Evolutionary conservation across 2,329 filamentous ascomycete genomes (phyloP).

Genomic region (Conoideocrella luteorostrata): DNA sequence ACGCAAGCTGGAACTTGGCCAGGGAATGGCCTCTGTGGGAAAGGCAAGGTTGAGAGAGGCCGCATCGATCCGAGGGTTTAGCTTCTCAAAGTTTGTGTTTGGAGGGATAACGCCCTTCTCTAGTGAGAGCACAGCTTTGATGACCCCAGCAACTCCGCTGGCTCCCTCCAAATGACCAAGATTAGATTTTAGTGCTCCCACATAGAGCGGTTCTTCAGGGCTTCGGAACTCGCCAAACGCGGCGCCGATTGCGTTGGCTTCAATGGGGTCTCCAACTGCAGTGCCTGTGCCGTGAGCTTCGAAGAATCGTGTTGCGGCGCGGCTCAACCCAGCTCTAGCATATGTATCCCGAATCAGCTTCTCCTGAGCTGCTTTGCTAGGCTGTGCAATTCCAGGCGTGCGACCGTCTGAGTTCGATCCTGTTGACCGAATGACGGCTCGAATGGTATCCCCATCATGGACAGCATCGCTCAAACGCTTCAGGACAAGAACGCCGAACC

Average conservation of each 20-base stretch:
- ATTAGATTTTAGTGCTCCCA: conserved; percentile 38
- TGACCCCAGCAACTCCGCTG: conserved; percentile 22
- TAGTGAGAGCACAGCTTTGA: conserved; percentile 22
- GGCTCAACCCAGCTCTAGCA: not conserved
- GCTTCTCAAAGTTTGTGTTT: conserved; percentile 21
- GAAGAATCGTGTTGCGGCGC: conserved; percentile 11
- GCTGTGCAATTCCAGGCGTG: not conserved
- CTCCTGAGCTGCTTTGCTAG: too few relatives aligned
- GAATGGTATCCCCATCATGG: conserved; percentile 15
- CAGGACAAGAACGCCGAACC: conserved; percentile 22
- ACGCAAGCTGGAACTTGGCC: conserved; percentile 6
- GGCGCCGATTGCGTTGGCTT: conserved; percentile 33
- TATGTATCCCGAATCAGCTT: too few relatives aligned
- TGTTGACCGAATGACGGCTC: conserved; percentile 16
- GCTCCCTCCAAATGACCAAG: conserved; percentile 18
- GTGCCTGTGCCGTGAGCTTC: conserved; percentile 44
- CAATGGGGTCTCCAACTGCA: conserved; percentile 38
- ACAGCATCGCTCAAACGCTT: conserved; percentile 25
- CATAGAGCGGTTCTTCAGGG: conserved; percentile 26
- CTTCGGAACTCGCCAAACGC: conserved; percentile 24
- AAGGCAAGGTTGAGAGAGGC: conserved; percentile 19
- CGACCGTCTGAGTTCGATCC: conserved; percentile 17
- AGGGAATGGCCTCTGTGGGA: conserved; percentile 9
- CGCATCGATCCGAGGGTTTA: conserved; percentile 22
- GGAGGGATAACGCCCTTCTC: conserved; percentile 27